Evolutionary conservation across 1,139 yeast species (phyloP).

Genomic region (Yamadazyma atmosphaerica): DNA sequence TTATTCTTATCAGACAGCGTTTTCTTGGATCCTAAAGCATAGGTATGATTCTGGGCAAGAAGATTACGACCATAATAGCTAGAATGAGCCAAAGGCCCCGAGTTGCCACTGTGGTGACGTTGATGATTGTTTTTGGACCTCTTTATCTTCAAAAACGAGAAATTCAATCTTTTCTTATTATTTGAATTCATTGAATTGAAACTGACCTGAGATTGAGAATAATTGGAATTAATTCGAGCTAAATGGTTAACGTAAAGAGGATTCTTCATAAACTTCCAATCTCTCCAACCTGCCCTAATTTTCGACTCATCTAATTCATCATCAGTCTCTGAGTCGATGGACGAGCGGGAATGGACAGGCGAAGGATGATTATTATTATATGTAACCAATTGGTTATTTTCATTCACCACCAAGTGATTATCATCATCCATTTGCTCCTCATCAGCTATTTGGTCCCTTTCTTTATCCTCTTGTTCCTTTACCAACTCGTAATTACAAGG

Average conservation of each 20-base stretch:
- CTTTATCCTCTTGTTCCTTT: slow-evolving; percentile 4
- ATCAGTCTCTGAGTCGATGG: slow-evolving; percentile 5
- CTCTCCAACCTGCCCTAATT: slow-evolving; percentile 78
- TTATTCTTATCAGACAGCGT: not conserved
- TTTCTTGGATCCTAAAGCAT: slow-evolving; percentile 7
- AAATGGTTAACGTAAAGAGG: slow-evolving; percentile 52
- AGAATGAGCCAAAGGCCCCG: slow-evolving; percentile 4
- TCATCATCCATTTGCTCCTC: not conserved
- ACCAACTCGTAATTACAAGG: slow-evolving; percentile 44
- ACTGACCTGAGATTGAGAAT: slow-evolving; percentile 16
- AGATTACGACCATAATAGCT: slow-evolving; percentile 2
- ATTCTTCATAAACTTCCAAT: slow-evolving; percentile 73
- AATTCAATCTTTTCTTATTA: slow-evolving; percentile 12
- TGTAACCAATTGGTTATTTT: slow-evolving; percentile 20
- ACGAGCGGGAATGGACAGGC: slow-evolving; percentile 1
- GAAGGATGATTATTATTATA: not conserved
- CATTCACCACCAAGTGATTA: slow-evolving; percentile 19
- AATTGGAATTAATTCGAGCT: slow-evolving; percentile 27
- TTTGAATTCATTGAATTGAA: slow-evolving; percentile 16
- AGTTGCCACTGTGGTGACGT: slow-evolving; percentile 3
- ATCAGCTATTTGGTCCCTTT: slow-evolving; percentile 2
- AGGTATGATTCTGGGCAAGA: slow-evolving; percentile 6
- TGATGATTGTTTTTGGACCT: slow-evolving; percentile 10
- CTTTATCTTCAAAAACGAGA: slow-evolving; percentile 20
- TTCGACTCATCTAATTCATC: slow-evolving; percentile 14